Evolutionary conservation across 495 filamentous ascomycete species (phyloP).

Genomic region (Aspergillus asperescens): DNA sequence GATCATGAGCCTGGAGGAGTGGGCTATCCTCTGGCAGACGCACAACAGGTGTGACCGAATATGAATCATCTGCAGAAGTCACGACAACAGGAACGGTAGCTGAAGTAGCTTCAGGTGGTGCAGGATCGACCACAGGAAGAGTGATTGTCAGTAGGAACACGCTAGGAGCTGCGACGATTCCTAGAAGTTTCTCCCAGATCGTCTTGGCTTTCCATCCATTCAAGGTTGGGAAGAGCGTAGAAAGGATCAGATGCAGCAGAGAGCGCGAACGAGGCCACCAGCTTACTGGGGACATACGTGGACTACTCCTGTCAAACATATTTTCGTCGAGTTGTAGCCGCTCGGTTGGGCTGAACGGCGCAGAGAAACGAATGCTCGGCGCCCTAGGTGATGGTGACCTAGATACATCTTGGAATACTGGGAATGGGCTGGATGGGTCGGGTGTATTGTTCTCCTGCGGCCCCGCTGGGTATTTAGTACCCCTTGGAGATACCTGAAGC

Average conservation of each 20-base stretch:
- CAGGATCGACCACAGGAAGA: slow-evolving; percentile 78
- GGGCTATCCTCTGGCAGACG: slow-evolving; percentile 45
- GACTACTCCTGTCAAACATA: slow-evolving; percentile 15
- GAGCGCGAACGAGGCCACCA: slow-evolving; percentile 77
- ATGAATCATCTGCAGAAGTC: slow-evolving; percentile 26
- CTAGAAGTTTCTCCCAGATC: slow-evolving; percentile 69
- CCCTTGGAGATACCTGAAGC: slow-evolving; percentile 31
- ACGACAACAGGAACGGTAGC: slow-evolving; percentile 38
- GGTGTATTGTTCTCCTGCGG: slow-evolving; percentile 11
- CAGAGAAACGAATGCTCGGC: slow-evolving; percentile 49
- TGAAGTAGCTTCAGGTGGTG: slow-evolving; percentile 44
- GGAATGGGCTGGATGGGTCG: slow-evolving; percentile 44
- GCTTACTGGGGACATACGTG: slow-evolving; percentile 22
- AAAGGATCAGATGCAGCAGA: slow-evolving; percentile 59
- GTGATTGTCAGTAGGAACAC: slow-evolving; percentile 89
- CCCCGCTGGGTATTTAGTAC: slow-evolving; percentile 14
- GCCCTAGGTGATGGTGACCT: slow-evolving; percentile 41
- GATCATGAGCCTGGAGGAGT: slow-evolving; percentile 20
- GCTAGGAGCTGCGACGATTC: slow-evolving; percentile 75
- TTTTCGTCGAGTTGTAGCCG: slow-evolving; percentile 30
- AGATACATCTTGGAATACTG: slow-evolving; percentile 46
- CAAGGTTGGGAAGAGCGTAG: slow-evolving; percentile 85
- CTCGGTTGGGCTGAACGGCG: slow-evolving; percentile 49
- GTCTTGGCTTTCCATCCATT: slow-evolving; percentile 71
- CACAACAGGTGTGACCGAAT: slow-evolving; percentile 26